Evolutionary conservation across 805 yeast genomes (phyloP), one percentile per base, ranked within the genome.

Genomic region (Cyberlindnera petersonii): DNA sequence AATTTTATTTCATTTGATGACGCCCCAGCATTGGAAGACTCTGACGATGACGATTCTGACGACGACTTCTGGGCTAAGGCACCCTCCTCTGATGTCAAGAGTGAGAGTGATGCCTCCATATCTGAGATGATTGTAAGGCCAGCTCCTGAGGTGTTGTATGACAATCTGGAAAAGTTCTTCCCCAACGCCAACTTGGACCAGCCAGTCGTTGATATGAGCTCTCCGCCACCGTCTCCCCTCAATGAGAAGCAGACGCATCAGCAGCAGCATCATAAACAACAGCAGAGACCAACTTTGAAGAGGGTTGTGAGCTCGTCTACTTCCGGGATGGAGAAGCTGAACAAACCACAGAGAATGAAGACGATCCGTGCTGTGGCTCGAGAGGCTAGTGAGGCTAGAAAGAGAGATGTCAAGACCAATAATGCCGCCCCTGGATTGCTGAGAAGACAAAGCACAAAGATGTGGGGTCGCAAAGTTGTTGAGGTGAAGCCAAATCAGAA

Each of bases 401-500:
- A 71, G 36, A 60, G 67, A 37, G 58, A 56, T 15, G 33, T 19
- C 20, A 31, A 43, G 37, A 26, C 34, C 6, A 46, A 22, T 26
- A 54, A 43, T 50, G 47, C 46, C 59, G 33, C 52, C 46, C 36
- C 38, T 6, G 52, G 57, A 6, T 56, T 80, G 7, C 59, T 91
- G 24, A 70, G 87, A 47, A 69, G 98, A 40, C 73, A 72, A 39
- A 86, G 93, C 55, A 93, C 99, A 1, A 94, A 93, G 64, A 76
- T 93, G 82, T 93, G 99, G 99, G 99, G 98, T 16, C 88, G 86
- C 46, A 82, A 75, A 46, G 94, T 87, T 13, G 82, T 88, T 23
- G 98, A 93, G 62, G 89, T 89, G 22, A 88, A 89, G 1, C 79
- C 91, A 2, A 77, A 74, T 17, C 82, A 77, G 44, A 69, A 74